Base-by-base conservation (phyloP, 176 grass and related monocot genomes). In the Raddia distichophylla region DNA sequence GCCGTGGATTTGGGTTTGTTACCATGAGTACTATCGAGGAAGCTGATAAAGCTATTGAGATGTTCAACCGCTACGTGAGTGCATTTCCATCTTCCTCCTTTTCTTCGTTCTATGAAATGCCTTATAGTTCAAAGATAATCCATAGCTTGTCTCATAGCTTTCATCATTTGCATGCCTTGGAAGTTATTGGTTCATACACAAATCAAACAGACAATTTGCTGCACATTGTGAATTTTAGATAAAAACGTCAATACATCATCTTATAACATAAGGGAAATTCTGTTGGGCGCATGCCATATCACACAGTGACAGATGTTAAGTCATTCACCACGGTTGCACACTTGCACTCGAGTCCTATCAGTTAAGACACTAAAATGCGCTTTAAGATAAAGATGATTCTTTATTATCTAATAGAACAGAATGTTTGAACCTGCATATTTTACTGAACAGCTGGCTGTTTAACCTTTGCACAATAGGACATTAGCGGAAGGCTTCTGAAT, bases 1-100 rank as follows among this genome's bases (percentile, higher is more conserved):
- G 92, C 71, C 83, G 92, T 71, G 92, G 92, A 50, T 97, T 97
- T 93, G 94, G 94, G 44, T 93, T 93, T 9, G 91, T 97, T 44
- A 93, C 91, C 68, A 93, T 97, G 88, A 85, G 86, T 35, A 97
- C 94, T 16, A 15, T 89, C 17, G 91, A 97, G 86, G 91, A 97
- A 87, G 94, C 94, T 32, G 94, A 97, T 2, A 97, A 89, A 61
- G 91, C 94, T 66, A 84, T 97, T 19, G 89, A 91, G 80, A 89
- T 76, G 84, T 85, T 93, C 59, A 86, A 93, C 78, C 78, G 89
- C 67, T 87, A 93, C 67, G 94, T 97, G 60, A 93, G 91, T 79
- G 51, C 56, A 75, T 51, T 59, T 56, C 40, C 71, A 16, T 2
- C 12, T 5, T 74, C 11, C 11, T 62, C 19, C 56, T 63, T 65